Base-by-base conservation (phyloP, 2,329 filamentous ascomycete species). In the Fusarium keratoplasticum region DNA sequence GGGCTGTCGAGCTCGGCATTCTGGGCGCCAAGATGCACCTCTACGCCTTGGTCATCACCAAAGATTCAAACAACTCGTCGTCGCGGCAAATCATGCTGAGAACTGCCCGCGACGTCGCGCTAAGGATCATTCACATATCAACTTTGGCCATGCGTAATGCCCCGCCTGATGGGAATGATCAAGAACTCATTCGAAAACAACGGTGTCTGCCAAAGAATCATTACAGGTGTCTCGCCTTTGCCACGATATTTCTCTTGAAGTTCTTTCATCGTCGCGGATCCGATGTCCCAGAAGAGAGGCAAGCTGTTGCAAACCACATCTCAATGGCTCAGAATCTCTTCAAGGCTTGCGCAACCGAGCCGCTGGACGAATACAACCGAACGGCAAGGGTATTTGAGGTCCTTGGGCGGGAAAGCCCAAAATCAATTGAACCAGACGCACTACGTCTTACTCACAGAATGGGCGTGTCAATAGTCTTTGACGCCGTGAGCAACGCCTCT, bases 181-280 rank as follows among this genome's bases (percentile, higher is more conserved):
- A 13, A 0, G 61, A 29, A 0, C 11, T 54, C 0, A 29, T 67
- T 3, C 66, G 57, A 3, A 61, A 54, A 14, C 67, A 73, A 20
- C 57, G 63, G 1, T 73, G 60, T 2, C 40, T 75, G 11, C 70
- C 73, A 1, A 75, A 76, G 40, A 72, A 63, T 5, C 72, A 74
- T 3, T 72, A 76, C 13, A 55, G 73, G 9, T 70, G 70, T 10
- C 20, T 75, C 0, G 72, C 59, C 0, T 75, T 76, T 7, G 66
- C 73, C 0, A 73, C 72, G 0, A 64, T 75, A 20, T 76, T 76
- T 8, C 73, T 76, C 22, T 54, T 76, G 7, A 76, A 67, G 1
- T 76, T 76, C 52, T 69, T 75, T 13, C 55, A 73, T 9, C 67
- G 61, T 1, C 67, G 68, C 2, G 50, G 33, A 2, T 25, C 44